Base-by-base conservation (phyloP, 352 stramenopile species). In the Pythium angustatum region DNA sequence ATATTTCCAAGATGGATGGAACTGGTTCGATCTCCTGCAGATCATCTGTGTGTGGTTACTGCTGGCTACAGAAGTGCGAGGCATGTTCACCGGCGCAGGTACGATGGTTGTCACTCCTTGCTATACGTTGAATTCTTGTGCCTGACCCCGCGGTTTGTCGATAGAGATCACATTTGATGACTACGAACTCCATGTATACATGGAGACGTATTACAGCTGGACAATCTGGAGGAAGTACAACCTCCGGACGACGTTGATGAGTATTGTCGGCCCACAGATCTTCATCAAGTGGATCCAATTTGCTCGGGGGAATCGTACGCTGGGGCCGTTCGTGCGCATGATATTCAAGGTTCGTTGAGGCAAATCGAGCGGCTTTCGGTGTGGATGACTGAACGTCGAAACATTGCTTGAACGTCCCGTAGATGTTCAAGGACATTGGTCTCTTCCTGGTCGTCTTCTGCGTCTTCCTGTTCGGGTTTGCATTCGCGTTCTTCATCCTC, bases 281-380 rank as follows among this genome's bases (percentile, higher is more conserved):
- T 92, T 91, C 56, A 75, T 94, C 40, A 85, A 85, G 10, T 94
- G 85, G 81, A 88, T 94, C 56, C 83, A 88, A 54, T 92, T 92
- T 64, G 82, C 81, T 10, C 78, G 85, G 49, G 83, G 83, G 24
- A 92, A 84, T 30, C 64, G 76, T 44, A 74, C 70, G 7, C 69
- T 94, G 11, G 85, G 85, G 0, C 85, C 83, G 5, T 94, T 94
- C 65, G 85, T 92, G 51, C 85, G 83, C 14, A 94, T 94, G 85
- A 91, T 94, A 52, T 89, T 85, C 59, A 91, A 92, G 76, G 85
- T 91, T 24, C 31, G 33, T 14, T 31, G 15, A 7, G n/a, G n/a
- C n/a, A n/a, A n/a, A n/a, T n/a, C n/a, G n/a, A n/a, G n/a, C n/a
- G n/a, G n/a, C n/a, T n/a, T n/a, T n/a, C n/a, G 31, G 22, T 41